Evolutionary conservation across 192 early-diverging fungal species (phyloP).

Genomic region (Entomortierella lignicola): DNA sequence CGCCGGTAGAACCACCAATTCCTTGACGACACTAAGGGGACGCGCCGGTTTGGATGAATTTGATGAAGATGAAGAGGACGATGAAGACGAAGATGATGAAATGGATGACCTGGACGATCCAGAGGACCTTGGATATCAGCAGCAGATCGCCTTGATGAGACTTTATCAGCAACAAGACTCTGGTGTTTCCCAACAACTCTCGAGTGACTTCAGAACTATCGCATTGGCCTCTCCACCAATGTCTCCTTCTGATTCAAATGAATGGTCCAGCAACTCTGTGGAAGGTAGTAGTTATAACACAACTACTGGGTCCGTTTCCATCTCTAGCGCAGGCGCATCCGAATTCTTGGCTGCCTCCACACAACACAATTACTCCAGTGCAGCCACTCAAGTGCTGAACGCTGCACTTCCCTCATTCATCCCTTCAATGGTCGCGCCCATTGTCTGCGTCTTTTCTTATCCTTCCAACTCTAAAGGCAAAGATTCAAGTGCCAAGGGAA

Average conservation of each 20-base stretch:
- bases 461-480: neutral
- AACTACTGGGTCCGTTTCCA: constrained; percentile 17
- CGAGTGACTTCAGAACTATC: constrained; percentile 40
- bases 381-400: constrained; percentile 30
- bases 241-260: neutral
- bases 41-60: constrained; percentile 36
- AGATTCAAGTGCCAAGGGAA: neutral
- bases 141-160: constrained; percentile 4
- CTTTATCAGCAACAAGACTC: constrained; percentile 13
- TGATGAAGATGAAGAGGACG: constrained; percentile 48
- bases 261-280: constrained; percentile 2
- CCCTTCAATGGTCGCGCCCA: constrained; percentile 51
- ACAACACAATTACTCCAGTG: constrained; percentile 38
- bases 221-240: constrained; percentile 10
- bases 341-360: constrained; percentile 42
- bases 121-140: constrained; percentile 25
- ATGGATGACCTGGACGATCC: constrained; percentile 20
- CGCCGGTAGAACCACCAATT: constrained; percentile 34
- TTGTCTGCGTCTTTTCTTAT: constrained; percentile 49
- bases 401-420: constrained; percentile 45
- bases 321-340: constrained; percentile 37
- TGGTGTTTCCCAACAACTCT: constrained; percentile 23
- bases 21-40: constrained; percentile 31
- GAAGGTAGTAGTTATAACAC: neutral
- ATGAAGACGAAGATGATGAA: constrained; percentile 22